Percentiles rank a stretch among this genome's conserved stretches.
phyloP scores from a whole-genome alignment of 78 protist genomes.

The Dictyostelium firmibasis region DNA sequence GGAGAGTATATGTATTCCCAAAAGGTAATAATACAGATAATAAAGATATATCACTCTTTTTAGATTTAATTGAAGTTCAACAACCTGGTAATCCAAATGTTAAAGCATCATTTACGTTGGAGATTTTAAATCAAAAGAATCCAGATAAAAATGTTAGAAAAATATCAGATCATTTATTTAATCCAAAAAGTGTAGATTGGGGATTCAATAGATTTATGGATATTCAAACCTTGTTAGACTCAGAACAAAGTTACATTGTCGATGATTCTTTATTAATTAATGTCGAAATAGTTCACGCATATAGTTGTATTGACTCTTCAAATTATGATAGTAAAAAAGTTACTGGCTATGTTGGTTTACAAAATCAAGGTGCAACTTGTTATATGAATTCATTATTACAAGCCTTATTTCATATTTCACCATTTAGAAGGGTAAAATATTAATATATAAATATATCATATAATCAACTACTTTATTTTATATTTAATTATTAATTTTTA shows the following conservation, averaged over 20 bases:
- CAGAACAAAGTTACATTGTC: conserved; percentile 21
- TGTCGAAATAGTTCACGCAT: conserved; percentile 29
- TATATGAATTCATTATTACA: conserved; percentile 91
- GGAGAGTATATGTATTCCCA: conserved; percentile 57
- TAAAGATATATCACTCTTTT: conserved; percentile 40
- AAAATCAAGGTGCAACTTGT: conserved; percentile 95
- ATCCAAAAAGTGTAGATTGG: conserved; percentile 46
- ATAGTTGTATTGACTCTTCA: background rate
- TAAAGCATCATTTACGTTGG: conserved; percentile 31
- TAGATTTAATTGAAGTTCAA: conserved; percentile 26
- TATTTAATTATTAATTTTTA: background rate
- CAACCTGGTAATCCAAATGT: conserved; percentile 12
- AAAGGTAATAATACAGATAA: conserved; percentile 38
- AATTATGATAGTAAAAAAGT: conserved; percentile 43
- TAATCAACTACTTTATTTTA: no score
- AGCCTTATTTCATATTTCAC: conserved; percentile 78
- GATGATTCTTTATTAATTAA: conserved; percentile 25
- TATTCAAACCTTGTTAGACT: background rate
- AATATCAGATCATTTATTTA: conserved; percentile 35
- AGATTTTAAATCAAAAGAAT: conserved; percentile 68
- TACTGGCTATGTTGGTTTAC: conserved; percentile 88
- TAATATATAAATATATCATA: no score
- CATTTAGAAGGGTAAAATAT: conserved; percentile 48
- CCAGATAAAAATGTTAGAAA: conserved; percentile 38
- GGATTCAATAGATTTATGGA: conserved; percentile 65